Evolutionary conservation across 176 grass and related monocot species (phyloP).

Genomic region (Pontederia paniculata): DNA sequence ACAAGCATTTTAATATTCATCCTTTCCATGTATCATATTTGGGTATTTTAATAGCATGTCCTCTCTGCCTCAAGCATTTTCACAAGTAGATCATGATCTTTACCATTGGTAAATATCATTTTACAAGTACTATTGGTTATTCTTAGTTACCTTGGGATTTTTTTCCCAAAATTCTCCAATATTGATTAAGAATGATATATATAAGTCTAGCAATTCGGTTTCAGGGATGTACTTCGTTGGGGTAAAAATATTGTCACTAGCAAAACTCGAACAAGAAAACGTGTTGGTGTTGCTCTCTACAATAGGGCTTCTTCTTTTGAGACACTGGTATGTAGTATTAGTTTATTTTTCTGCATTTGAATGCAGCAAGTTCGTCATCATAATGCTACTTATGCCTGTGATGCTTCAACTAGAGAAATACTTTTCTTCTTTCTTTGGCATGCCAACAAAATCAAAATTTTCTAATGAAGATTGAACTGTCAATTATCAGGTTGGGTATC

Average conservation of each 20-base stretch:
- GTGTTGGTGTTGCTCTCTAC: slow-evolving; percentile 73
- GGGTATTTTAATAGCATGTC: too few relatives aligned
- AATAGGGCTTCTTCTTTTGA: slow-evolving; percentile 93
- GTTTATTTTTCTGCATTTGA: too few relatives aligned
- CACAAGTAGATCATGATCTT: too few relatives aligned
- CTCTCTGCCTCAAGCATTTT: too few relatives aligned
- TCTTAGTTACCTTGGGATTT: too few relatives aligned
- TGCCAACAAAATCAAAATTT: not conserved
- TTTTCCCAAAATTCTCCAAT: too few relatives aligned
- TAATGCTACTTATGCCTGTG: not conserved
- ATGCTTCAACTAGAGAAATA: not conserved
- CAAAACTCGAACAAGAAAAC: slow-evolving; percentile 83
- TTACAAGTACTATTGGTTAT: too few relatives aligned
- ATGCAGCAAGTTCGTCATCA: not conserved
- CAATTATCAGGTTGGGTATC: slow-evolving; percentile 62
- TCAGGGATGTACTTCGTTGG: slow-evolving; percentile 87
- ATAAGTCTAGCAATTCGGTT: not conserved
- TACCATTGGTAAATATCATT: too few relatives aligned
- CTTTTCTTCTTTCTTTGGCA: not conserved
- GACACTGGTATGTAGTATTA: slow-evolving; percentile 48
- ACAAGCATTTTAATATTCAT: too few relatives aligned
- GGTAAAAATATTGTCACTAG: slow-evolving; percentile 89
- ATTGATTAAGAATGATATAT: too few relatives aligned
- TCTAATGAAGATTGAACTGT: slow-evolving; percentile 6
- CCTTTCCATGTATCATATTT: too few relatives aligned